A percentile compares a stretch with the other conserved stretches of the same genome.
Evolutionary conservation across 495 filamentous ascomycete species (phyloP).

Genomic region (Thermothielavioides terrestris): DNA sequence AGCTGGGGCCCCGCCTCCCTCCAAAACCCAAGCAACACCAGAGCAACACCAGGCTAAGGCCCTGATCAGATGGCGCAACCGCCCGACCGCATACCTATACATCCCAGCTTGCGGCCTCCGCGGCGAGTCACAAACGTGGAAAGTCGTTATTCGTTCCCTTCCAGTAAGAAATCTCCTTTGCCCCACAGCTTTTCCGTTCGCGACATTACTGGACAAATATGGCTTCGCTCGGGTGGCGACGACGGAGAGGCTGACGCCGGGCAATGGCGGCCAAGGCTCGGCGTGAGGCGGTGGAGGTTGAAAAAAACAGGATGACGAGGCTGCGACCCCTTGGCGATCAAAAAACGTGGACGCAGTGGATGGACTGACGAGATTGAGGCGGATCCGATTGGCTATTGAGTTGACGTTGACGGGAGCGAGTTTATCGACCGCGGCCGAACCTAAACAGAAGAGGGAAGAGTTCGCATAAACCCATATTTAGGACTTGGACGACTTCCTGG

Average conservation of each 20-base stretch:
- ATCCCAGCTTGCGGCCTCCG: slow-evolving; percentile 11
- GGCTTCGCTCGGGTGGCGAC: slow-evolving; percentile 16
- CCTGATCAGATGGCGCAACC: not conserved
- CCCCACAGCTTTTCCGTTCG: slow-evolving; percentile 13
- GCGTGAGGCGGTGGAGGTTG: slow-evolving; percentile 13
- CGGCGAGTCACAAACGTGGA: slow-evolving; percentile 20
- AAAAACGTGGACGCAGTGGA: slow-evolving; percentile 18
- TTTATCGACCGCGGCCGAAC: slow-evolving; percentile 86
- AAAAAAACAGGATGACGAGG: slow-evolving; percentile 14
- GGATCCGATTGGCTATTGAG: slow-evolving; percentile 10
- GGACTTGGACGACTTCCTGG: slow-evolving; percentile 89
- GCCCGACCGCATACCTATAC: slow-evolving; percentile 23
- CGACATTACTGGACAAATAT: slow-evolving; percentile 22
- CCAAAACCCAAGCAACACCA: not conserved
- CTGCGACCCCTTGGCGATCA: slow-evolving; percentile 16
- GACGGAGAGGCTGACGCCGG: slow-evolving; percentile 6
- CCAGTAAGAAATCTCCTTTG: slow-evolving; percentile 11
- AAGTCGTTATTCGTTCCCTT: slow-evolving; percentile 29
- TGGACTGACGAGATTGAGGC: slow-evolving; percentile 11
- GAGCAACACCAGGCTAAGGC: not conserved
- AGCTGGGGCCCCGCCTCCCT: not conserved
- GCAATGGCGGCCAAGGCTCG: slow-evolving; percentile 6
- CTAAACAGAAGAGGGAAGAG: slow-evolving; percentile 70
- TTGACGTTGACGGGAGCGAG: slow-evolving; percentile 12
- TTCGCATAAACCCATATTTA: slow-evolving; percentile 65